These are phyloP conservation scores for Eucalyptus marginata DNA, from an alignment of 345 rosid genomes.

Conservation along the genomic window DNA sequence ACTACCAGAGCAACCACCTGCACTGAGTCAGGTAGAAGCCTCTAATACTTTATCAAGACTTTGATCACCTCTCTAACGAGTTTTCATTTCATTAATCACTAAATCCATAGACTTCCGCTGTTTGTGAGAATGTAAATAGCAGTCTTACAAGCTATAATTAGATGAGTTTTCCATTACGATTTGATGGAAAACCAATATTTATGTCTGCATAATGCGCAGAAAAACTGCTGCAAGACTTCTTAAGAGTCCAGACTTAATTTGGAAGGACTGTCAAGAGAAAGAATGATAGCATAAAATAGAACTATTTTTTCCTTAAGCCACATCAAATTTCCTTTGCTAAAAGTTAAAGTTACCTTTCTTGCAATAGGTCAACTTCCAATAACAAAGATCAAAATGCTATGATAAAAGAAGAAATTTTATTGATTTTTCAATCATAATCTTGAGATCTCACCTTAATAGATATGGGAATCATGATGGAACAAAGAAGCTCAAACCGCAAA, in stretches of 20 bases:
- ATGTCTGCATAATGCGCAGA: background rate
- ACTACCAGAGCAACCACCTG: background rate
- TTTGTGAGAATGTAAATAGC: background rate
- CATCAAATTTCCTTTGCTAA: background rate
- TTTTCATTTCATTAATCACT: background rate
- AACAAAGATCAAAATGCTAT: background rate
- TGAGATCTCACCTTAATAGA: conserved; percentile 62
- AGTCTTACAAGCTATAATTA: background rate
- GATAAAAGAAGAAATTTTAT: background rate
- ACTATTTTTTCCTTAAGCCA: background rate
- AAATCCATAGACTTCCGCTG: background rate
- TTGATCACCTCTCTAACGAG: background rate
- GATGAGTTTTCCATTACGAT: background rate
- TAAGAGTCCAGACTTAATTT: background rate
- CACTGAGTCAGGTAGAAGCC: background rate
- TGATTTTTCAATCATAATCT: background rate
- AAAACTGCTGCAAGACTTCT: background rate
- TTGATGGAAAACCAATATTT: background rate
- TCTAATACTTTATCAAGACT: background rate
- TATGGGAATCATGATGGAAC: conserved; percentile 99
- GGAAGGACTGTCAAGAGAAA: background rate
- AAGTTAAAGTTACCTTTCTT: background rate
- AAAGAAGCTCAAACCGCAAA: conserved; percentile 92
- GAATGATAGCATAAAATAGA: background rate
- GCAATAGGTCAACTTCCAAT: background rate